Percentiles rank a stretch among this genome's conserved stretches.
phyloP scores from a whole-genome alignment of 257 asterid species.

The Plantago ovata region DNA sequence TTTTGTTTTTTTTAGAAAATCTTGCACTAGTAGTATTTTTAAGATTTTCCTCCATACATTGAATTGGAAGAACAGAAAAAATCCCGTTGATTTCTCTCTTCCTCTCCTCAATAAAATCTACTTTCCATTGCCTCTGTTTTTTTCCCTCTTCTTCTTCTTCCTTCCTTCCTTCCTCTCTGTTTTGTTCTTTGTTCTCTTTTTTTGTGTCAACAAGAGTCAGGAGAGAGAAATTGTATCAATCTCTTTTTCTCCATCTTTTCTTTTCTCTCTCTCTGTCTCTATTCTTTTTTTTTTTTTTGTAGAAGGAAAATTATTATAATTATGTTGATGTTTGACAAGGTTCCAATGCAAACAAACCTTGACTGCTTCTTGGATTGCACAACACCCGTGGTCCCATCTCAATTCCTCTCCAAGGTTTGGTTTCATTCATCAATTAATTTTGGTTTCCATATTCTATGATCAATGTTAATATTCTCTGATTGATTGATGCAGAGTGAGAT shows the following conservation, averaged over 20 bases:
- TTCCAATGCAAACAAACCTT: conserved; percentile 46
- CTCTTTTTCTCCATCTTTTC: conserved; percentile 26
- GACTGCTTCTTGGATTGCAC: conserved; percentile 55
- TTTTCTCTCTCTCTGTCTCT: conserved; percentile 26
- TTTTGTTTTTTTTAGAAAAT: conserved; percentile 22
- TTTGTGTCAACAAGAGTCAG: conserved; percentile 27
- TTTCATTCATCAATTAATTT: neutral
- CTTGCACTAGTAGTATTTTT: no score
- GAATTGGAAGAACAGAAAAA: conserved; percentile 29
- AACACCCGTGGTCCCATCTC: conserved; percentile 51
- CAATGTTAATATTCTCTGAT: neutral
- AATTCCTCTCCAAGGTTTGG: conserved; percentile 43
- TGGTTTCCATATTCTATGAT: neutral
- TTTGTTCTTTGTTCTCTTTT: conserved; percentile 30
- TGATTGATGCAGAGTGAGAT: conserved; percentile 52
- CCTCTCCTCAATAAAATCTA: conserved; percentile 33
- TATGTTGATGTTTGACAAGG: conserved; percentile 37
- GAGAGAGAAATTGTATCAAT: conserved; percentile 51
- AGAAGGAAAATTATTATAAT: conserved; percentile 13
- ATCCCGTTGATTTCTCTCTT: conserved; percentile 72
- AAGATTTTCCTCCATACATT: conserved; percentile 25
- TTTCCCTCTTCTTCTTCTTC: conserved; percentile 33
- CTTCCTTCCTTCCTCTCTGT: conserved; percentile 16
- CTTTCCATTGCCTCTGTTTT: conserved; percentile 21
- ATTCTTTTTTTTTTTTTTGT: conserved; percentile 13